A percentile compares a stretch with the other conserved stretches of the same genome.
These are phyloP conservation scores for Otatea glauca DNA, from an alignment of 176 grass and related monocot species.

Conservation along the genomic window DNA sequence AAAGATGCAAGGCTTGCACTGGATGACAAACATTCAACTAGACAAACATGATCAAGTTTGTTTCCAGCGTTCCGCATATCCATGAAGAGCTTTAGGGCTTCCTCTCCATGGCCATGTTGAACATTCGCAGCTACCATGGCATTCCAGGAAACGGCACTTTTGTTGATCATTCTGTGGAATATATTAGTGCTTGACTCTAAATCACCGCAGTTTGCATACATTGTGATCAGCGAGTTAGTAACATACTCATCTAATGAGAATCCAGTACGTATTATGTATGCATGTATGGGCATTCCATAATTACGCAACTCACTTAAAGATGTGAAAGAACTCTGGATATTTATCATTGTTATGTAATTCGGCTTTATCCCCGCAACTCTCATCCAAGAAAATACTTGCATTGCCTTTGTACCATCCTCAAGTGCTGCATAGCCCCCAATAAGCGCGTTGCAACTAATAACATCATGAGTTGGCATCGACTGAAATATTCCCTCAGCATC, in stretches of 20 bases:
- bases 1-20: slow-evolving; percentile 75
- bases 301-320: slow-evolving; percentile 48
- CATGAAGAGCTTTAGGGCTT: slow-evolving; percentile 72
- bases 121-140: slow-evolving; percentile 74
- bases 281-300: slow-evolving; percentile 70
- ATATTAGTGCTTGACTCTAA: slow-evolving; percentile 68
- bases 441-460: slow-evolving; percentile 75
- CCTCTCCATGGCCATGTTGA: slow-evolving; percentile 72
- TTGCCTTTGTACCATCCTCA: slow-evolving; percentile 47
- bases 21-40: slow-evolving; percentile 76
- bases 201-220: slow-evolving; percentile 86
- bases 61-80: slow-evolving; percentile 63
- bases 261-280: slow-evolving; percentile 60
- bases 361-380: slow-evolving; percentile 45
- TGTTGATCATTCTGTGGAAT: slow-evolving; percentile 58
- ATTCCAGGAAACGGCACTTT: slow-evolving; percentile 74
- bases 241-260: slow-evolving; percentile 72
- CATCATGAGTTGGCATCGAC: slow-evolving; percentile 60
- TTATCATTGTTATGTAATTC: slow-evolving; percentile 90
- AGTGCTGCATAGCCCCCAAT: slow-evolving; percentile 64
- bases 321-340: slow-evolving; percentile 59
- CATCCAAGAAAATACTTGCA: slow-evolving; percentile 70
- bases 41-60: slow-evolving; percentile 65
- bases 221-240: slow-evolving; percentile 82
- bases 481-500: slow-evolving; percentile 64